phyloP scores from a whole-genome alignment of 2,329 filamentous ascomycete species.

The Helotiales sp. region DNA sequence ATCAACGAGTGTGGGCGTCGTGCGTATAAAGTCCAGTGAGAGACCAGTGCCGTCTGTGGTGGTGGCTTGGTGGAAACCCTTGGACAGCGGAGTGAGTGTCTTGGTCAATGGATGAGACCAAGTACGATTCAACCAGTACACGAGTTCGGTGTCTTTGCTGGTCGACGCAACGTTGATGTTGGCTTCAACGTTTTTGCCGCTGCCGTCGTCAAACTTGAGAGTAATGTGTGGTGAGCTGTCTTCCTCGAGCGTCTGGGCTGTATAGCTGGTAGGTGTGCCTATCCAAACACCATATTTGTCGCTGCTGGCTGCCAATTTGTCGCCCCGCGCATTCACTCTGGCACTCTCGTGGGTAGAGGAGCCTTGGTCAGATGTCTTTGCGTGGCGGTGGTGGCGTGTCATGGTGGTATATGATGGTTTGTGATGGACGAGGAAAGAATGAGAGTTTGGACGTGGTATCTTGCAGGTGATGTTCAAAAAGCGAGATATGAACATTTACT shows the following conservation, averaged over 20 bases:
- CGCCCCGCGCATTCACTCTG: no score
- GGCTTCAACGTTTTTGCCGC: not conserved
- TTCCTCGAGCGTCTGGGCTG: slow-evolving; percentile 2
- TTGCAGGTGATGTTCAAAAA: no score
- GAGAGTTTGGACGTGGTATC: no score
- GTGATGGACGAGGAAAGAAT: no score
- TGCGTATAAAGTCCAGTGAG: slow-evolving; percentile 23
- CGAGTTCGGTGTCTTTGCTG: slow-evolving; percentile 36
- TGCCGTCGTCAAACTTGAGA: slow-evolving; percentile 25
- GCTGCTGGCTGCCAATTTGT: no score
- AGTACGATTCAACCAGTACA: slow-evolving; percentile 50
- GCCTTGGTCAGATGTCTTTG: no score
- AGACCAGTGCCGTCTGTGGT: not conserved
- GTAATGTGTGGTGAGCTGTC: slow-evolving; percentile 20
- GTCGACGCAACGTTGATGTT: slow-evolving; percentile 32
- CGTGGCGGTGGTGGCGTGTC: no score
- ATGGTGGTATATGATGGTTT: no score
- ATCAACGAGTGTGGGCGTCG: slow-evolving; percentile 30
- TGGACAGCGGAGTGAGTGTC: slow-evolving; percentile 14
- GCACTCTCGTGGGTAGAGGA: no score
- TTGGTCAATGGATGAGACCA: slow-evolving; percentile 36
- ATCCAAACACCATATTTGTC: slow-evolving; percentile 26
- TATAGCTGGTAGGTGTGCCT: slow-evolving; percentile 21
- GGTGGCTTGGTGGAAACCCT: slow-evolving; percentile 17
- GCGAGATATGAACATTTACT: no score